Evolutionary conservation across 2,329 filamentous ascomycete species (phyloP).

Genomic region (Aspergillus tamarii): DNA sequence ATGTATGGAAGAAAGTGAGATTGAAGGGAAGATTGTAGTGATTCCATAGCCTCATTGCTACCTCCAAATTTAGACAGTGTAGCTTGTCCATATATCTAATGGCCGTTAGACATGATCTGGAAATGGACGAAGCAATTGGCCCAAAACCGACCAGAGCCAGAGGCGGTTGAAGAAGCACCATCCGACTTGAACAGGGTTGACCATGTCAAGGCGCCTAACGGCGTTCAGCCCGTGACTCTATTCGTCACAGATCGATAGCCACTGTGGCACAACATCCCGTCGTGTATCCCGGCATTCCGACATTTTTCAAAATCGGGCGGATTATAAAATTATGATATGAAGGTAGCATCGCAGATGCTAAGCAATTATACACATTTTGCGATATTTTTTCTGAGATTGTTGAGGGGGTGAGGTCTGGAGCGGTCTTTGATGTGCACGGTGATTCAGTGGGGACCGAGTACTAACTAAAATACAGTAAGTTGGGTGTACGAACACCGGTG

Average conservation of each 20-base stretch:
- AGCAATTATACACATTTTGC: background rate
- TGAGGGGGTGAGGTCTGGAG: background rate
- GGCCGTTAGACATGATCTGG: slow-evolving; percentile 6
- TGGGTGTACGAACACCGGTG: background rate
- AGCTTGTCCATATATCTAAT: background rate
- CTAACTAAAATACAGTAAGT: background rate
- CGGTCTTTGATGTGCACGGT: background rate
- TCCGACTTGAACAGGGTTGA: background rate
- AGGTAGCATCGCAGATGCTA: background rate
- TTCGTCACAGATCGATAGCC: background rate
- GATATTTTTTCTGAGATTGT: background rate
- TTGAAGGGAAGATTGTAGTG: slow-evolving; percentile 52
- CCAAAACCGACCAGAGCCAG: background rate
- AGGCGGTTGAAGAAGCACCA: background rate
- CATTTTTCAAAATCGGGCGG: background rate
- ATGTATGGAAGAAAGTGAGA: slow-evolving; percentile 50
- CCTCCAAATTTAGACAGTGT: background rate
- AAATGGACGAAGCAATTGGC: slow-evolving; percentile 4
- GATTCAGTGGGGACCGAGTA: background rate
- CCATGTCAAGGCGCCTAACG: background rate
- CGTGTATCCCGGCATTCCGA: background rate
- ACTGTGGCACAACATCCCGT: background rate
- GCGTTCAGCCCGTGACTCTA: background rate
- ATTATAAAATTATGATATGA: background rate
- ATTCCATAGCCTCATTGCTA: background rate